Conservation (phyloP, 805 yeast genomes). For the Priceomyces haplophilus region DNA sequence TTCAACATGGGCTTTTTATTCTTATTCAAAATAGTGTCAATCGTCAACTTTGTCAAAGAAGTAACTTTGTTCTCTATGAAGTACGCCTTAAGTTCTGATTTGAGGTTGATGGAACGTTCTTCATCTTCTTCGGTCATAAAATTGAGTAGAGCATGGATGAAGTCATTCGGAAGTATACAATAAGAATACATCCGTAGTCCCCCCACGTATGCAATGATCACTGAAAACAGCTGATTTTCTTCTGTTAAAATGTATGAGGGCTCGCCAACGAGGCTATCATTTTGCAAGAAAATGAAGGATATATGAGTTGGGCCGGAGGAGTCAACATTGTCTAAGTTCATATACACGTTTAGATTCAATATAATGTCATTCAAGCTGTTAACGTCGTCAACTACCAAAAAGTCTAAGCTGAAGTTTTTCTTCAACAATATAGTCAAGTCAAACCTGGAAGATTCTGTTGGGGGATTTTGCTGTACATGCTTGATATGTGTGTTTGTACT, state of each 20-base stretch:
- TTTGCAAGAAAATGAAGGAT: constrained; percentile 25
- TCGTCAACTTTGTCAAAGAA: constrained; percentile 26
- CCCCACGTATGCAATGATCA: constrained; percentile 36
- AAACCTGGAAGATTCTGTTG: constrained; percentile 20
- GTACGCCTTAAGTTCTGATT: constrained; percentile 14
- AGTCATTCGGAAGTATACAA: constrained; percentile 34
- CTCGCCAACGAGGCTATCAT: constrained; percentile 14
- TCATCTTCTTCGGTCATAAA: constrained; percentile 9
- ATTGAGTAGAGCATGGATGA: constrained; percentile 17
- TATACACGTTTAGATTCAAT: constrained; percentile 33
- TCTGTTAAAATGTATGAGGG: constrained; percentile 34
- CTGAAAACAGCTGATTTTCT: constrained; percentile 22
- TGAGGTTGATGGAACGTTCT: constrained; percentile 5
- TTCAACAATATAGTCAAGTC: constrained; percentile 31
- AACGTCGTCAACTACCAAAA: constrained; percentile 33
- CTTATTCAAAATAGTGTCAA: constrained; percentile 27
- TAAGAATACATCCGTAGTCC: constrained; percentile 40
- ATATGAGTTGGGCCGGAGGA: constrained; percentile 8
- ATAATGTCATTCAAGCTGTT: constrained; percentile 31
- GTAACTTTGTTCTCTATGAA: constrained; percentile 14
- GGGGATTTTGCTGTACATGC: constrained; percentile 9
- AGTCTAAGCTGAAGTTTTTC: constrained; percentile 35
- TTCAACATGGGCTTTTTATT: constrained; percentile 28
- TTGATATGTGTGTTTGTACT: neutral
- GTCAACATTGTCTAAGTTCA: constrained; percentile 23